phyloP scores from a whole-genome alignment of 768 basidiomycete genomes.

The Coprinopsis marcescibilis region DNA sequence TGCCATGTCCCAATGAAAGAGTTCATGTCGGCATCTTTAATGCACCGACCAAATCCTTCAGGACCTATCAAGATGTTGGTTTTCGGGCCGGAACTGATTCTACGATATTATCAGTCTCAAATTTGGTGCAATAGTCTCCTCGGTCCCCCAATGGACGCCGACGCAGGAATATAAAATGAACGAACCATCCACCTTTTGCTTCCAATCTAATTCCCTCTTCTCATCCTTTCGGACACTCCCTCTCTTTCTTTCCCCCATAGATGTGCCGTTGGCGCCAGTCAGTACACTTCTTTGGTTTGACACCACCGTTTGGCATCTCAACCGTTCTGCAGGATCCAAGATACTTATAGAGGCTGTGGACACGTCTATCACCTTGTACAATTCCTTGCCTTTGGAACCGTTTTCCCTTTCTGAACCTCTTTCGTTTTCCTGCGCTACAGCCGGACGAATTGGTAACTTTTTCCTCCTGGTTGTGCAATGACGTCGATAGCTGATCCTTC shows the following conservation, averaged over 20 bases:
- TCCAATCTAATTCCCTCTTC: background rate
- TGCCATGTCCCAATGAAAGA: background rate
- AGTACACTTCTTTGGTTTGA: constrained; percentile 17
- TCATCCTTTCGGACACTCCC: constrained; percentile 6
- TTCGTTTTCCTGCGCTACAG: constrained; percentile 26
- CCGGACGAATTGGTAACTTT: constrained; percentile 53
- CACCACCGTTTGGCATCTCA: constrained; percentile 10
- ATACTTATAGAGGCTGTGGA: constrained; percentile 51
- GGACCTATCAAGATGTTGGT: too few relatives aligned
- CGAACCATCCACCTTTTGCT: background rate
- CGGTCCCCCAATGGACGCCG: background rate
- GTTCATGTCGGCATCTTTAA: constrained; percentile 1
- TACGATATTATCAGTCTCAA: background rate
- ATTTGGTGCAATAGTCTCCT: background rate
- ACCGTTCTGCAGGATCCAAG: constrained; percentile 47
- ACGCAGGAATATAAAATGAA: background rate
- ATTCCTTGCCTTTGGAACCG: background rate
- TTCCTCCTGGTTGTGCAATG: constrained; percentile 6
- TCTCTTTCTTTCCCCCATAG: constrained; percentile 19
- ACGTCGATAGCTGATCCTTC: constrained; percentile 6
- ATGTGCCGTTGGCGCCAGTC: constrained; percentile 75
- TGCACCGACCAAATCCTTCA: background rate
- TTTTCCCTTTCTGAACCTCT: background rate
- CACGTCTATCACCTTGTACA: constrained; percentile 52
- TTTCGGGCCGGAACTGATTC: background rate